A percentile compares a stretch with the other conserved stretches of the same genome.
Evolutionary conservation across 129 eudicot genomes (phyloP).

Genomic region (Flaveria robusta): DNA sequence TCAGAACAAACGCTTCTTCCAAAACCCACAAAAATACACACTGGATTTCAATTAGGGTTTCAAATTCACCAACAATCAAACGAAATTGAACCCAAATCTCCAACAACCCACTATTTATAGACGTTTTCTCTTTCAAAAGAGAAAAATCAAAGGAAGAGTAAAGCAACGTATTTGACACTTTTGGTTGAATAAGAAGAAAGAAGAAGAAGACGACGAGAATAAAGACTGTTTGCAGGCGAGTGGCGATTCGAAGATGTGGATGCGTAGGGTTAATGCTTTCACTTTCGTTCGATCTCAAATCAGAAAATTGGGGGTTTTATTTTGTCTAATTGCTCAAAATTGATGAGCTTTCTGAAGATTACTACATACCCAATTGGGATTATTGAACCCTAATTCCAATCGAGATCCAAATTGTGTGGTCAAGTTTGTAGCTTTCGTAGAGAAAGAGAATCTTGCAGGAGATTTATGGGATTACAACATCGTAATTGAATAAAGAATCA

Average conservation of each 20-base stretch:
- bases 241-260: background rate
- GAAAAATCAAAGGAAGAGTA: background rate
- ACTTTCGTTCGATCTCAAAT: conserved; percentile 24
- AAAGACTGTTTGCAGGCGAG: background rate
- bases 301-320: conserved; percentile 1
- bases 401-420: conserved; percentile 12
- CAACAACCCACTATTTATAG: conserved; percentile 18
- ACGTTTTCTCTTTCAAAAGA: background rate
- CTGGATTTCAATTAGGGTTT: conserved; percentile 19
- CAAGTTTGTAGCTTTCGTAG: conserved; percentile 5
- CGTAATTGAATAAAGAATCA: background rate
- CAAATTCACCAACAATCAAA: background rate
- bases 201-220: background rate
- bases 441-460: background rate
- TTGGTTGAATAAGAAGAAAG: conserved; percentile 22
- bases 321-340: conserved; percentile 17
- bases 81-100: conserved; percentile 15
- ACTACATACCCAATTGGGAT: background rate
- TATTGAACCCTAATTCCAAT: background rate
- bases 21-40: conserved; percentile 6
- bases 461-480: background rate
- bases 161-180: conserved; percentile 38
- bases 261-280: conserved; percentile 10
- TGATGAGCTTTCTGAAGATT: background rate
- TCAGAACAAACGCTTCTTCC: conserved; percentile 9